Conservation (phyloP, 2,329 filamentous ascomycete genomes). For the Knufia petricola region DNA sequence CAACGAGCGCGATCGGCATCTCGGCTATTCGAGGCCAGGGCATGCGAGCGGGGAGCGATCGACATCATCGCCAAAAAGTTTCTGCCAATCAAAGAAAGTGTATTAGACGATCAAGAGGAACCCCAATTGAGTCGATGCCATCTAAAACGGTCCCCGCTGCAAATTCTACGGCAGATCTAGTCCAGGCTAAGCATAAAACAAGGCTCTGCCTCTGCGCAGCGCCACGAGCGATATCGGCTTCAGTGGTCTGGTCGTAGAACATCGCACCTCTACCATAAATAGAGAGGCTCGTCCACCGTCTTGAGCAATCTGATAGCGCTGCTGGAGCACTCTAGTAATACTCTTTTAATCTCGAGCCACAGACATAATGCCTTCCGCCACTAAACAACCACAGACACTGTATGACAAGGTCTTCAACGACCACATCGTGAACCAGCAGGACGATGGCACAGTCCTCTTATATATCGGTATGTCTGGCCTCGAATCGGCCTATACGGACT, state of each 20-base stretch:
- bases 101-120: not conserved
- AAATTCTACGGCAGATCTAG: not conserved
- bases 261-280: not conserved
- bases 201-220: not conserved
- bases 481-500: constrained; percentile 1
- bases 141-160: not conserved
- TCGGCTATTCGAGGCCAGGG: not conserved
- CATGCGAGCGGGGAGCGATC: not conserved
- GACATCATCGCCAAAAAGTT: not conserved
- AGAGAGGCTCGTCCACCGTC: not conserved
- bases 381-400: constrained; percentile 66
- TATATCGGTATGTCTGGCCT: constrained; percentile 67
- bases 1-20: not conserved
- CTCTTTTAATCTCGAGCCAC: not conserved
- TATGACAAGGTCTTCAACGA: constrained; percentile 96
- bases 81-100: not conserved
- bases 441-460: constrained; percentile 81
- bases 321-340: not conserved
- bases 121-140: not conserved
- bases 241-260: not conserved
- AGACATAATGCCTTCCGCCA: constrained; percentile 63
- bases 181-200: not conserved
- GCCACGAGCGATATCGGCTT: not conserved
- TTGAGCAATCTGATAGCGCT: not conserved
- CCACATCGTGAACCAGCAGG: constrained; percentile 91